These are phyloP conservation scores for Catharanthus roseus DNA, from an alignment of 257 asterid genomes.

Conservation along the genomic window DNA sequence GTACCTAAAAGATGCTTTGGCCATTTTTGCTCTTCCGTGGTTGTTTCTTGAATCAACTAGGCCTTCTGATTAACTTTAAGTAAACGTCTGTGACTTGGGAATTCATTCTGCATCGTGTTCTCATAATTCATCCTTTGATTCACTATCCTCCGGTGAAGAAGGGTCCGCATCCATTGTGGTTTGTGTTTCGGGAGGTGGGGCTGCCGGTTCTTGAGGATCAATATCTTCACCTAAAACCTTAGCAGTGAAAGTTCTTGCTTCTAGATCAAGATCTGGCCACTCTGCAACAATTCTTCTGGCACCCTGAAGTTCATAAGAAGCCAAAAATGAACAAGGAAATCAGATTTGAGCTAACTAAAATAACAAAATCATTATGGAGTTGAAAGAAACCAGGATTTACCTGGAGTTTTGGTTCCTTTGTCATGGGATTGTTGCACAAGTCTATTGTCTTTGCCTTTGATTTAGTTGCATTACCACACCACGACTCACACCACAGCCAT, in stretches of 20 bases:
- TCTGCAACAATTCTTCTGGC: slow-evolving; percentile 92
- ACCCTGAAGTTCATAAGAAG: slow-evolving; percentile 44
- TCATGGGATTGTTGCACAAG: slow-evolving; percentile 99
- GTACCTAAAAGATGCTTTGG: not conserved
- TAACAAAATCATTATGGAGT: slow-evolving; percentile 1
- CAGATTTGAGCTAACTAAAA: slow-evolving; percentile 2
- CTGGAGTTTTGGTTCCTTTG: slow-evolving; percentile 99
- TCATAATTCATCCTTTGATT: slow-evolving; percentile 78
- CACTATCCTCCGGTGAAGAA: slow-evolving; percentile 45
- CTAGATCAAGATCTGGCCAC: slow-evolving; percentile 96
- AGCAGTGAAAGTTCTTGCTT: slow-evolving; percentile 82
- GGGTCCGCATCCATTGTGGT: slow-evolving; percentile 12
- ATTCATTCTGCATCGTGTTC: not conserved
- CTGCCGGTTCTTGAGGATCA: slow-evolving; percentile 42
- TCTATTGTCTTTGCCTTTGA: slow-evolving; percentile 90
- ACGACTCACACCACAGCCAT: slow-evolving; percentile 99
- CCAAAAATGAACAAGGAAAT: slow-evolving; percentile 3
- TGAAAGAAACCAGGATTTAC: slow-evolving; percentile 22
- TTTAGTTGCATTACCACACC: slow-evolving; percentile 93
- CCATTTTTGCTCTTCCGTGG: not conserved
- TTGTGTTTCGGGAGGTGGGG: slow-evolving; percentile 27
- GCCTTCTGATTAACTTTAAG: not conserved
- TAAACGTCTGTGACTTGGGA: not conserved
- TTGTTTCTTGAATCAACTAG: not conserved
- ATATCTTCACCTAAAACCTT: slow-evolving; percentile 56